Conservation (phyloP, 139 green algal species). For the Asterochloris sp. region DNA sequence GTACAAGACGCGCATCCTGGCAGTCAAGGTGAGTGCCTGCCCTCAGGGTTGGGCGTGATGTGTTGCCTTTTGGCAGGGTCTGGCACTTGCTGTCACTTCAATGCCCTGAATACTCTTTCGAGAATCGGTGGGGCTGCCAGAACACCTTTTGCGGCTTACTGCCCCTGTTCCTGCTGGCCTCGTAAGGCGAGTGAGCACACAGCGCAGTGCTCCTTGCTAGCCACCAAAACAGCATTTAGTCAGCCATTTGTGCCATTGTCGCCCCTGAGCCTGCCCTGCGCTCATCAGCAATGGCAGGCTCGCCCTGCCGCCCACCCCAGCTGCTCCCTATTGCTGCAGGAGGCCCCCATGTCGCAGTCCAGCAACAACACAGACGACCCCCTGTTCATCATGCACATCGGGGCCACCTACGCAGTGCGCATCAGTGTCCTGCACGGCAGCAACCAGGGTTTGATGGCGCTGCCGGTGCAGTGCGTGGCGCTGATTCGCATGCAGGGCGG, state of each 20-base stretch:
- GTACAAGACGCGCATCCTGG: conserved; percentile 10
- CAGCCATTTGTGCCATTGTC: not conserved
- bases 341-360: conserved; percentile 17
- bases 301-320: no score
- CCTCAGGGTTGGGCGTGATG: not conserved
- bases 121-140: no score
- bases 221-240: not conserved
- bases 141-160: not conserved
- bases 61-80: not conserved
- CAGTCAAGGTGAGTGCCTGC: conserved; percentile 10
- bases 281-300: not conserved
- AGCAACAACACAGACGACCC: conserved; percentile 17
- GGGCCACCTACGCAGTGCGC: conserved; percentile 12
- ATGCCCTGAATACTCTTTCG: not conserved
- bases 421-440: conserved; percentile 17
- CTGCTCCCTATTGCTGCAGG: not conserved
- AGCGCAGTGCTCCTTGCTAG: not conserved
- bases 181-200: not conserved
- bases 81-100: not conserved
- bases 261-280: not conserved
- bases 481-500: conserved; percentile 10
- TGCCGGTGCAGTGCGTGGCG: conserved; percentile 8
- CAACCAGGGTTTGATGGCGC: conserved; percentile 7
- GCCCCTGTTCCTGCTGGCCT: not conserved
- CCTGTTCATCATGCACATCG: conserved; percentile 19